These are phyloP conservation scores for Emergomyces pasteurianus DNA, from an alignment of 2,329 filamentous ascomycete genomes.

Conservation along the genomic window DNA sequence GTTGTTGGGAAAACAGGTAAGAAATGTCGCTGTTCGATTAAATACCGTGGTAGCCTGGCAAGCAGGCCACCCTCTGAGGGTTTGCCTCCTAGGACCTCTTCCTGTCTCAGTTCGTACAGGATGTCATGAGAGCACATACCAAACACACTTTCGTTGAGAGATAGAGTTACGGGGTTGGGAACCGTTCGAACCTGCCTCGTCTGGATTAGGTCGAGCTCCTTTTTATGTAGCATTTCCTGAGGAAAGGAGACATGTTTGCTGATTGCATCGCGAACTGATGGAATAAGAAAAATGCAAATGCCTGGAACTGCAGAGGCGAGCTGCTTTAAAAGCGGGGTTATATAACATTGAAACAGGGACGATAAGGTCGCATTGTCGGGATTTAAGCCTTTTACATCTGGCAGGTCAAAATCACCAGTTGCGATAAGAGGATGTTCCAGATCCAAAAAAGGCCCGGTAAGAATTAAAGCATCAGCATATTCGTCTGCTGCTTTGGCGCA, in stretches of 20 bases:
- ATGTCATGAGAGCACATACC: constrained; percentile 76
- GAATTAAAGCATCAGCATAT: constrained; percentile 64
- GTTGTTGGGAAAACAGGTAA: constrained; percentile 78
- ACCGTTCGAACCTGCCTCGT: constrained; percentile 60
- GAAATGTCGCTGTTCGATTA: constrained; percentile 85
- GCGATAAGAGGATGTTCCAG: constrained; percentile 81
- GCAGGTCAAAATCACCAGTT: constrained; percentile 64
- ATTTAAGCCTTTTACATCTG: constrained; percentile 54
- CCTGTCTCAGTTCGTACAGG: constrained; percentile 65
- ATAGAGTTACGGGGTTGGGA: constrained; percentile 82
- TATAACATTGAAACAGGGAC: constrained; percentile 71
- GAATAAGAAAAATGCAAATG: constrained; percentile 70
- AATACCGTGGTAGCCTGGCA: constrained; percentile 58
- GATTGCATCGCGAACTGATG: constrained; percentile 71
- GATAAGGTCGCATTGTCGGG: constrained; percentile 68
- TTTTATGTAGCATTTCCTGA: constrained; percentile 56
- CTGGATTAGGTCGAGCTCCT: constrained; percentile 60
- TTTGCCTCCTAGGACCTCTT: constrained; percentile 53
- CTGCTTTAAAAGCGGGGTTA: constrained; percentile 59
- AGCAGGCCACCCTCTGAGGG: constrained; percentile 50
- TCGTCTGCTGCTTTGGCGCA: constrained; percentile 64
- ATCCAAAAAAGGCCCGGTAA: constrained; percentile 83
- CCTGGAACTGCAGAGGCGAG: constrained; percentile 60
- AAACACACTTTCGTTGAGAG: constrained; percentile 74
- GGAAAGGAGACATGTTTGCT: constrained; percentile 82